Conservation (phyloP, 1,284 basidiomycete species). For the Meira nashicola region DNA sequence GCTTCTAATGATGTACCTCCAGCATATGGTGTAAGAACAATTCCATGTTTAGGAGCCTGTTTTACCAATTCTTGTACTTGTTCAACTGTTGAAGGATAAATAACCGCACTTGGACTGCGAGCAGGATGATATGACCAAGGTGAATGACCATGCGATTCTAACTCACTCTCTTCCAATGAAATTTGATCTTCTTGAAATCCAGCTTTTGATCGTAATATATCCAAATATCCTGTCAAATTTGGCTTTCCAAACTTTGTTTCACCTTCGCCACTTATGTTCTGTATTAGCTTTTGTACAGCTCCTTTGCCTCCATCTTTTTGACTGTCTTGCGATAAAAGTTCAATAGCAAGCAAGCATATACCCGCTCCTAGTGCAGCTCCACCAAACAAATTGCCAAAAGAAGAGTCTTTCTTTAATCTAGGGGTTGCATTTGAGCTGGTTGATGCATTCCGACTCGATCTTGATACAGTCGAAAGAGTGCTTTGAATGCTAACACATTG, state of each 20-base stretch:
- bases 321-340: no score
- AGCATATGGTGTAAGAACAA: constrained; percentile 68
- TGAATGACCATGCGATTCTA: constrained; percentile 13
- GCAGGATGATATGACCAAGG: constrained; percentile 15
- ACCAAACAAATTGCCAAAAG: no score
- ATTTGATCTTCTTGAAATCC: constrained; percentile 9
- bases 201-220: background rate
- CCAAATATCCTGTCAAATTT: background rate
- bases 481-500: no score
- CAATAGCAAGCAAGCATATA: no score
- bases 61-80: constrained; percentile 18
- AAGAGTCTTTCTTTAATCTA: no score
- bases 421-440: no score
- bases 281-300: no score
- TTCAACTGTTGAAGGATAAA: constrained; percentile 11
- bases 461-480: no score
- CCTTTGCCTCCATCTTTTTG: no score
- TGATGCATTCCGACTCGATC: no score
- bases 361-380: no score
- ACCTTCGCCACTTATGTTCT: no score
- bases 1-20: constrained; percentile 61
- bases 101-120: constrained; percentile 9
- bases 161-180: constrained; percentile 9
- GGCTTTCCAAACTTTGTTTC: background rate
- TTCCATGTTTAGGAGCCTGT: constrained; percentile 63